Base-by-base conservation (phyloP, 805 yeast genomes). In the Saccharomyces eubayanus region DNA sequence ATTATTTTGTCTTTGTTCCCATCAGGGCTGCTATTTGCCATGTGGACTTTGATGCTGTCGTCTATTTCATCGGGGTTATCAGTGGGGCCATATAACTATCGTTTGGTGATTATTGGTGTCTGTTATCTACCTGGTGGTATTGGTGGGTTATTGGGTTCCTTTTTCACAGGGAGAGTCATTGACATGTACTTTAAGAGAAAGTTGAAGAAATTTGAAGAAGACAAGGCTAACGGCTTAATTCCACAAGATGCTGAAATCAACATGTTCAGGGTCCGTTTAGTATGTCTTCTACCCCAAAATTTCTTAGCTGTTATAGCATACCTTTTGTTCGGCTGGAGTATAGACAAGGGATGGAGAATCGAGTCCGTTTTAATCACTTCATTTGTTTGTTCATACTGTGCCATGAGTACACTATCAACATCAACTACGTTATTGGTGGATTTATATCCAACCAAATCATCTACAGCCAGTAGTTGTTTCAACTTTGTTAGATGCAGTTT, bases 111-210 rank as follows among this genome's bases (percentile, higher is more conserved):
- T 45, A 78, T 87, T 30, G 96, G 95, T 12, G 71, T 82, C 6
- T 80, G 89, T 51, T 89, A 85, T 63, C 71, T 89, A 30, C 85
- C 95, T 9, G 83, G 84, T 27, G 96, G 96, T 28, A 64, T 79
- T 3, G 87, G 84, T 6, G 80, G 87, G n/a, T 66, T 86, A 6
- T 28, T 76, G 1, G 90, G 91, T 3, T 79, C 91, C 0, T 51
- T 87, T 0, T 45, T 65, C 1, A 70, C 82, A 2, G 96, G 96
- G 1, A 72, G 72, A 58, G 47, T 82, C 2, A 67, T 85, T 55
- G 85, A 86, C 62, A 59, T 66, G 55, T 67, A 73, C 54, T 86
- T 84, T 63, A 67, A 67, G 52, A 56, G 55, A 28, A 64, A 67
- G 27, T 68, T 71, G 53, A 50, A 53, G 27, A 53, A 55, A 20